These are phyloP conservation scores for Sporothrix sp. DNA, from an alignment of 2,329 filamentous ascomycete species.

Conservation along the genomic window DNA sequence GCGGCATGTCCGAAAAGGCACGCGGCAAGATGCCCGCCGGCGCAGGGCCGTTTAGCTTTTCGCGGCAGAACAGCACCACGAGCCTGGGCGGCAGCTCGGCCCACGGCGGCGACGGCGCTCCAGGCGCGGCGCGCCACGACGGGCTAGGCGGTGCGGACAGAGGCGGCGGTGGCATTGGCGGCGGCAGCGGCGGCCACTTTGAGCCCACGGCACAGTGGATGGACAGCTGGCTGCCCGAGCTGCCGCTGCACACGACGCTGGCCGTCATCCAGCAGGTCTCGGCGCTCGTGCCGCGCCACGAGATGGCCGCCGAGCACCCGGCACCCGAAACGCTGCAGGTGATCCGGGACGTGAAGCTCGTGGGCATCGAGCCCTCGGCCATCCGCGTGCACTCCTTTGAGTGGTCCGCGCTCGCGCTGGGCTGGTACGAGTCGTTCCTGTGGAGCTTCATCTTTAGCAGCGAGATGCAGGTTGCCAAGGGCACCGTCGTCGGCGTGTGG, in stretches of 20 bases:
- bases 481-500: slow-evolving; percentile 86
- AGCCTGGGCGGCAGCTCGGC: slow-evolving; percentile 59
- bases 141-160: neutral
- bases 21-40: slow-evolving; percentile 90
- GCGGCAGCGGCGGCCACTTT: slow-evolving; percentile 37
- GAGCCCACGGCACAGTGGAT: slow-evolving; percentile 78
- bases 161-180: neutral
- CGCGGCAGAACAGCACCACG: slow-evolving; percentile 79
- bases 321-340: slow-evolving; percentile 30
- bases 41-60: slow-evolving; percentile 56
- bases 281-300: slow-evolving; percentile 45
- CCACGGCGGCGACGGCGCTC: neutral
- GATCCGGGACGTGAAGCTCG: slow-evolving; percentile 53
- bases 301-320: slow-evolving; percentile 26
- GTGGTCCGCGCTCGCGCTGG: slow-evolving; percentile 81
- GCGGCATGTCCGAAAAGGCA: slow-evolving; percentile 95
- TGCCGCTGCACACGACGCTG: slow-evolving; percentile 79
- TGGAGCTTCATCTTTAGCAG: slow-evolving; percentile 89
- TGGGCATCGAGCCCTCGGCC: slow-evolving; percentile 63
- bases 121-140: neutral
- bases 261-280: slow-evolving; percentile 61
- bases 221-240: slow-evolving; percentile 83
- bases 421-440: slow-evolving; percentile 91
- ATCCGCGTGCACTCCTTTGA: slow-evolving; percentile 80
- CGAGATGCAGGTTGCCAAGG: slow-evolving; percentile 79